A percentile compares a stretch with the other conserved stretches of the same genome.
phyloP scores from a whole-genome alignment of 805 yeast species.

The Candida pini region DNA sequence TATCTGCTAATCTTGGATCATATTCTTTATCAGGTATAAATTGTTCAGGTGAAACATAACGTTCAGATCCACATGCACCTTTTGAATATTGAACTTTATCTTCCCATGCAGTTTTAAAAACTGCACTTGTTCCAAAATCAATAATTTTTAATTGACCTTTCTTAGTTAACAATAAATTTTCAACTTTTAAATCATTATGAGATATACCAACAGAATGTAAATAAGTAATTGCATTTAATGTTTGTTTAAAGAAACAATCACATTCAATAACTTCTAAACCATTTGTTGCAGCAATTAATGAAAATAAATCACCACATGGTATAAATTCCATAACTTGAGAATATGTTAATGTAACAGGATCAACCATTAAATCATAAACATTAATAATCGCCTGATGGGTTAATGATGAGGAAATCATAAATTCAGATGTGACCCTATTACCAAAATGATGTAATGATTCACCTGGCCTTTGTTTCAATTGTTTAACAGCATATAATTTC shows the following conservation, averaged over 20 bases:
- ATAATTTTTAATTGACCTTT: slow-evolving; percentile 64
- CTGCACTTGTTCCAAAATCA: slow-evolving; percentile 90
- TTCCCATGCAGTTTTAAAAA: slow-evolving; percentile 89
- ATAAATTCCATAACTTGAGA: slow-evolving; percentile 95
- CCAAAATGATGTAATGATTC: slow-evolving; percentile 55
- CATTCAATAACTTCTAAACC: slow-evolving; percentile 61
- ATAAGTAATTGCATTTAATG: slow-evolving; percentile 73
- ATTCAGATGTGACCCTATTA: slow-evolving; percentile 81
- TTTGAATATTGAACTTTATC: slow-evolving; percentile 56
- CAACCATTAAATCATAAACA: slow-evolving; percentile 75
- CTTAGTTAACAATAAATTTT: slow-evolving; percentile 67
- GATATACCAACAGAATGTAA: slow-evolving; percentile 92
- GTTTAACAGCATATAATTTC: slow-evolving; percentile 67
- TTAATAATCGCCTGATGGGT: slow-evolving; percentile 72
- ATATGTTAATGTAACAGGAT: slow-evolving; percentile 61
- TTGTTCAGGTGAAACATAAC: slow-evolving; percentile 93
- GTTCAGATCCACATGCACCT: slow-evolving; percentile 86
- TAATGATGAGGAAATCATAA: slow-evolving; percentile 76
- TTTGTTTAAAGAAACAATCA: slow-evolving; percentile 87
- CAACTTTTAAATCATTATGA: slow-evolving; percentile 90
- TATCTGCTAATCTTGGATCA: slow-evolving; percentile 77
- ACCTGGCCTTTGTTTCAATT: slow-evolving; percentile 54
- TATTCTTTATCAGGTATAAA: slow-evolving; percentile 46
- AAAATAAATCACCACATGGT: slow-evolving; percentile 77
- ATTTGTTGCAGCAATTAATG: slow-evolving; percentile 47